Evolutionary conservation across 106 monocot genomes (phyloP), one percentile per base, ranked within the genome.

Genomic region (Narthecium ossifragum): DNA sequence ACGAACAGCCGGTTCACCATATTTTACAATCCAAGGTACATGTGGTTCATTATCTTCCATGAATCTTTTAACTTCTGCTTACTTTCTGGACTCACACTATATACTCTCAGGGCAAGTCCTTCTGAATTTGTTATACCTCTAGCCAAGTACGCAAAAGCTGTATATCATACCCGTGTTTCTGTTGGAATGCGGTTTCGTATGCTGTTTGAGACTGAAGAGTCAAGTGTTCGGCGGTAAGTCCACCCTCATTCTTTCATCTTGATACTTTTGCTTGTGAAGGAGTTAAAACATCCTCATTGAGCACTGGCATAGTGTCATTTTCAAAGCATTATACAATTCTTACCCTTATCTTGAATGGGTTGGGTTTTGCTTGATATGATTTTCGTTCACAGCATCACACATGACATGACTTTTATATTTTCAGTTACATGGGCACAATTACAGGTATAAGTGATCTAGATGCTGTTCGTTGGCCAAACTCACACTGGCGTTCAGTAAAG

Each of bases 401-500:
- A 28, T 18, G 2, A 29, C 11, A 5, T 1, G 8, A 12, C 17
- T 46, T n/a, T 25, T 41, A 52, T 57, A 23, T 31, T 71, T 67
- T 68, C 73, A 92, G 92, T 33, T 92, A 88, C 70, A 92, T 92
- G 92, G 92, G 92, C 26, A 92, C 92, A 5, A 92, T 92, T 47
- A 87, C 92, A 32, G 84, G 87, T 8, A 92, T 92, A 55, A 65
- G 87, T 33, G 92, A 92, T 73, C 66, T 84, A 23, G 87, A 92
- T 51, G 73, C 84, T 39, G 80, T 64, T 18, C 77, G 87, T 25
- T 92, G 92, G 92, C 73, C 92, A 56, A 92, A 87, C 67, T 92
- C 92, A 26, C 84, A 92, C 69, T 92, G 92, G 92, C 92, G 92
- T 60, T 92, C 92, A 49, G 87, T 92, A 15, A 92, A 92, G 92